Conservation (phyloP, 129 eudicot species). For the Pulicaria dysenterica region DNA sequence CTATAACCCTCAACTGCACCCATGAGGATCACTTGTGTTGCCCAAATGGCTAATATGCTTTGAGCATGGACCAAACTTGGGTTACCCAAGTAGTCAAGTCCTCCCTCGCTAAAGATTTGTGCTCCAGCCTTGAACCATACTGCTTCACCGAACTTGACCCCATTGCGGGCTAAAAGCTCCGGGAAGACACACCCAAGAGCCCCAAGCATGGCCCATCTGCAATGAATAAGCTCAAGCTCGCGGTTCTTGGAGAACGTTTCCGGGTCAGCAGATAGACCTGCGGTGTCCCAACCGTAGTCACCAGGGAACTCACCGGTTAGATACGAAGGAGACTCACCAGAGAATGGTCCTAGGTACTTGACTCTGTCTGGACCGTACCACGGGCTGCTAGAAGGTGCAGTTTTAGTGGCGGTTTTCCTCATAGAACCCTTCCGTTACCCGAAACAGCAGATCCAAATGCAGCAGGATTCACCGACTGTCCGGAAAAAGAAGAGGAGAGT, state of each 20-base stretch:
- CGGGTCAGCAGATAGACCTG: conserved; percentile 30
- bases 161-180: conserved; percentile 30
- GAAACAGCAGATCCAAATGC: too few species aligned
- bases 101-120: conserved; percentile 30
- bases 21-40: too few species aligned
- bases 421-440: too few species aligned
- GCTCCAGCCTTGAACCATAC: conserved; percentile 40
- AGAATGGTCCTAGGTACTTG: conserved; percentile 14
- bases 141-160: conserved; percentile 33
- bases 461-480: too few species aligned
- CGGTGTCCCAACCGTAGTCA: conserved; percentile 35
- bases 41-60: conserved; percentile 32
- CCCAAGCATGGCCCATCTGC: conserved; percentile 36
- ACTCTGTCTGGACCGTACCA: conserved; percentile 31
- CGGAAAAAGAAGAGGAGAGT: too few species aligned
- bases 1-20: background rate
- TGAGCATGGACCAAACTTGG: conserved; percentile 32
- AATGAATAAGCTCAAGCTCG: too few species aligned
- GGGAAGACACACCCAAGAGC: conserved; percentile 39
- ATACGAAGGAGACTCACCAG: background rate
- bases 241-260: conserved; percentile 7
- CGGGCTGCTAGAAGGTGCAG: conserved; percentile 10
- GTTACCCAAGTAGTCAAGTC: conserved; percentile 36
- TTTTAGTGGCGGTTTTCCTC: background rate
- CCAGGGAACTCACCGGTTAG: conserved; percentile 26